Percentiles rank a stretch among this genome's conserved stretches.
phyloP scores from a whole-genome alignment of 169 alveolate species.

The Eimeria maxima region DNA sequence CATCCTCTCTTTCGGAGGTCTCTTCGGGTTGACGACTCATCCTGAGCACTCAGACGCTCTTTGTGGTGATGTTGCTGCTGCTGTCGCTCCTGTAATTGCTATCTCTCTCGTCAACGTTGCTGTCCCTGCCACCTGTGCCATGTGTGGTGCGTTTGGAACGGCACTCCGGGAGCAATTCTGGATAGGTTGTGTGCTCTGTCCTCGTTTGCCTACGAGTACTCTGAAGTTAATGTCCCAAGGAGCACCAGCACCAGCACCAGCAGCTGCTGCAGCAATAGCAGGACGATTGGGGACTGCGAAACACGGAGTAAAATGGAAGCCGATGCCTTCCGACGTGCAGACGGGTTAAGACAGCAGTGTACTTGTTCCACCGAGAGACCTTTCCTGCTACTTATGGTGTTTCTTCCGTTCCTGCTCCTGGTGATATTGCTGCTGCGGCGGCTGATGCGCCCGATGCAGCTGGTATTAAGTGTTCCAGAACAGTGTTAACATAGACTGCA shows the following conservation, averaged over 20 bases:
- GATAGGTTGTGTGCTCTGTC: background rate
- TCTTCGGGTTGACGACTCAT: conserved; percentile 17
- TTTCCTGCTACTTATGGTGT: too few species aligned
- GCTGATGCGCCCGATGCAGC: too few species aligned
- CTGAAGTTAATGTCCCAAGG: background rate
- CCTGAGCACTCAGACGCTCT: conserved; percentile 1
- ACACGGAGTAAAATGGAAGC: background rate
- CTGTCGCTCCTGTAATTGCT: background rate
- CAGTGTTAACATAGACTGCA: too few species aligned
- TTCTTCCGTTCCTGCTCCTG: too few species aligned
- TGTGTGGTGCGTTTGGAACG: background rate
- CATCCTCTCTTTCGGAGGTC: conserved; percentile 60
- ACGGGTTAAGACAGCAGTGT: too few species aligned
- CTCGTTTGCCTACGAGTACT: background rate
- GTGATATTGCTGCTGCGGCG: too few species aligned
- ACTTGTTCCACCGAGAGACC: too few species aligned
- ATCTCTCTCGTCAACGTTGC: background rate
- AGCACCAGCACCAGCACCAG: conserved; percentile 23
- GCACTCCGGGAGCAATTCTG: background rate
- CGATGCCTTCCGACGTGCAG: background rate
- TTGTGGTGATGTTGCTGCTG: conserved; percentile 40
- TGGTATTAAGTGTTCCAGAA: too few species aligned
- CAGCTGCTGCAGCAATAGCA: conserved; percentile 38
- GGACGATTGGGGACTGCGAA: background rate
- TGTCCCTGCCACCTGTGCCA: background rate